Percentiles rank a stretch among this genome's conserved stretches.
These are phyloP conservation scores for Leavenworthia alabamica DNA, from an alignment of 345 rosid genomes.

Conservation along the genomic window DNA sequence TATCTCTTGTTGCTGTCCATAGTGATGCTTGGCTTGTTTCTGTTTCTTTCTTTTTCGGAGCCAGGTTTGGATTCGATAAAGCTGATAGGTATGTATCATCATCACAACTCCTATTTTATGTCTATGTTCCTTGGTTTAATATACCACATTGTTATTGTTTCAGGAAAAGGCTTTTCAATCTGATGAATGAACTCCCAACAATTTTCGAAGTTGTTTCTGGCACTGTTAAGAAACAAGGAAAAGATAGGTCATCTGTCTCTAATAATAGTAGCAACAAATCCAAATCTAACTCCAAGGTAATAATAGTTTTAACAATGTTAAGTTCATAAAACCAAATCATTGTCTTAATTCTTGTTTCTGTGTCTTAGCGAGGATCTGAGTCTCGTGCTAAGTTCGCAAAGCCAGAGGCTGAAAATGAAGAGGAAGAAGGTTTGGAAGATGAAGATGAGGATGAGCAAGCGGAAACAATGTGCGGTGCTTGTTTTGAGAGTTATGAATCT, in stretches of 20 bases:
- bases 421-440: conserved; percentile 44
- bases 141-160: conserved; percentile 1
- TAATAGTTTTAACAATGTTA: neutral
- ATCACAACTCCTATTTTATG: neutral
- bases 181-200: conserved; percentile 84
- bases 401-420: conserved; percentile 38
- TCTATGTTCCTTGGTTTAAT: neutral
- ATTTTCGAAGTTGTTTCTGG: conserved; percentile 77
- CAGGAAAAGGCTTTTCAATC: conserved; percentile 76
- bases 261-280: conserved; percentile 67
- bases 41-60: conserved; percentile 86
- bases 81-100: conserved; percentile 75
- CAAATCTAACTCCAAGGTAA: conserved; percentile 68
- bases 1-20: conserved; percentile 60
- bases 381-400: conserved; percentile 44
- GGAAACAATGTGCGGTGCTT: conserved; percentile 35
- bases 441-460: conserved; percentile 26
- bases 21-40: conserved; percentile 75
- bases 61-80: conserved; percentile 84
- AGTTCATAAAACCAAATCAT: neutral
- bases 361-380: conserved; percentile 50
- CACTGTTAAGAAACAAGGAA: conserved; percentile 51
- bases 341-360: conserved; percentile 2
- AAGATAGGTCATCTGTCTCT: conserved; percentile 56
- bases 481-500: conserved; percentile 65